A percentile compares a stretch with the other conserved stretches of the same genome.
phyloP scores from a whole-genome alignment of 2,329 filamentous ascomycete species.

The Alternaria rosae region DNA sequence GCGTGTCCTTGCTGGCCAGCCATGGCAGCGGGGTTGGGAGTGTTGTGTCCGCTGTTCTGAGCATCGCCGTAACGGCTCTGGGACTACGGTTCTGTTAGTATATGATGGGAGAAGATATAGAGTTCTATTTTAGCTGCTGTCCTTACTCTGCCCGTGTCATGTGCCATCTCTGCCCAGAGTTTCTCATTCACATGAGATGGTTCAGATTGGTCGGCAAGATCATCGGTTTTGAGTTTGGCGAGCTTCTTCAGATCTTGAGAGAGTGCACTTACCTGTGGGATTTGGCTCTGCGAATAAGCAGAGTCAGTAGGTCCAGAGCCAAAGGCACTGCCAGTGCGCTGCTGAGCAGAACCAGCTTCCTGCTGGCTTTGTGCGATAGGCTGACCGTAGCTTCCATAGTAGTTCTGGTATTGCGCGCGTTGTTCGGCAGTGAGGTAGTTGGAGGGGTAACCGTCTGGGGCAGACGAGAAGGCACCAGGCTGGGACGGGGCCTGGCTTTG shows the following conservation, averaged over 20 bases:
- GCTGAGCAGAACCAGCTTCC: slow-evolving; percentile 74
- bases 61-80: slow-evolving; percentile 79
- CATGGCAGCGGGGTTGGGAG: slow-evolving; percentile 79
- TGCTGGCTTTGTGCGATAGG: slow-evolving; percentile 67
- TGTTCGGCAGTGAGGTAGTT: slow-evolving; percentile 81
- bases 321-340: slow-evolving; percentile 81
- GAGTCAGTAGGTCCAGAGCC: slow-evolving; percentile 66
- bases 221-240: slow-evolving; percentile 3
- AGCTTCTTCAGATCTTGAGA: background rate
- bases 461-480: slow-evolving; percentile 74
- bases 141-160: slow-evolving; percentile 11
- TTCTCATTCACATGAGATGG: slow-evolving; percentile 7
- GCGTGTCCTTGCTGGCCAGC: slow-evolving; percentile 62
- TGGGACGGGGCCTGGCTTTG: slow-evolving; percentile 66
- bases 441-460: slow-evolving; percentile 79
- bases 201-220: slow-evolving; percentile 6
- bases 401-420: slow-evolving; percentile 74
- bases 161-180: slow-evolving; percentile 7
- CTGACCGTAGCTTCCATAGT: slow-evolving; percentile 63
- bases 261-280: slow-evolving; percentile 57
- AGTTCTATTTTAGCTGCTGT: slow-evolving; percentile 8
- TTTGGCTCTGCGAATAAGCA: slow-evolving; percentile 68
- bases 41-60: slow-evolving; percentile 88
- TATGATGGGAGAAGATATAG: background rate
- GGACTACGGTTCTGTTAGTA: slow-evolving; percentile 33